These are phyloP conservation scores for Saccharomyces cerevisiae DNA, from an alignment of 805 yeast genomes.

Conservation along the genomic window DNA sequence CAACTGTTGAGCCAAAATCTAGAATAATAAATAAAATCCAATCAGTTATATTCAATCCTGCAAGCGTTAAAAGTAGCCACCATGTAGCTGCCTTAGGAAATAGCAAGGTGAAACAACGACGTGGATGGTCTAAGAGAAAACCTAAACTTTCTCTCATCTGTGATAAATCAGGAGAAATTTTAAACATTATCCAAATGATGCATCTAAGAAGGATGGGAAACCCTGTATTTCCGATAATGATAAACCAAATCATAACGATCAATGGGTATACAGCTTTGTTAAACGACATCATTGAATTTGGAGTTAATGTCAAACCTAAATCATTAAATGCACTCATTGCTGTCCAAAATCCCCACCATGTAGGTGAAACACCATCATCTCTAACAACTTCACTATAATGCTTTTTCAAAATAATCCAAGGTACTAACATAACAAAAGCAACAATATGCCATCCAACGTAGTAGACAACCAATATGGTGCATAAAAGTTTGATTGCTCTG, in stretches of 20 bases:
- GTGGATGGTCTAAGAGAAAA: constrained; percentile 86
- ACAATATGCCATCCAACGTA: constrained; percentile 70
- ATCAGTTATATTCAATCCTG: constrained; percentile 68
- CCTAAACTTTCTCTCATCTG: constrained; percentile 66
- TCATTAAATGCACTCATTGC: constrained; percentile 76
- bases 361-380: constrained; percentile 55
- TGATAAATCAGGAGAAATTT: constrained; percentile 57
- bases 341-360: constrained; percentile 93
- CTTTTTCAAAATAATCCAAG: constrained; percentile 46
- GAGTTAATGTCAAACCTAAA: constrained; percentile 73
- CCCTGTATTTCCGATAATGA: constrained; percentile 90
- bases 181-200: constrained; percentile 72
- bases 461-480: constrained; percentile 54
- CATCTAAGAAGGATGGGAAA: constrained; percentile 79
- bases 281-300: constrained; percentile 71
- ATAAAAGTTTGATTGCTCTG: constrained; percentile 72
- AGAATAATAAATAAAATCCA: constrained; percentile 70
- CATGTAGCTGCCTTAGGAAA: constrained; percentile 92
- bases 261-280: constrained; percentile 55
- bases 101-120: constrained; percentile 88
- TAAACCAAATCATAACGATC: constrained; percentile 55
- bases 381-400: constrained; percentile 39
- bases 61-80: constrained; percentile 78
- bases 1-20: constrained; percentile 50
- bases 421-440: constrained; percentile 44